Evolutionary conservation across 2,329 filamentous ascomycete genomes (phyloP).

Genomic region (Fusarium foetens): DNA sequence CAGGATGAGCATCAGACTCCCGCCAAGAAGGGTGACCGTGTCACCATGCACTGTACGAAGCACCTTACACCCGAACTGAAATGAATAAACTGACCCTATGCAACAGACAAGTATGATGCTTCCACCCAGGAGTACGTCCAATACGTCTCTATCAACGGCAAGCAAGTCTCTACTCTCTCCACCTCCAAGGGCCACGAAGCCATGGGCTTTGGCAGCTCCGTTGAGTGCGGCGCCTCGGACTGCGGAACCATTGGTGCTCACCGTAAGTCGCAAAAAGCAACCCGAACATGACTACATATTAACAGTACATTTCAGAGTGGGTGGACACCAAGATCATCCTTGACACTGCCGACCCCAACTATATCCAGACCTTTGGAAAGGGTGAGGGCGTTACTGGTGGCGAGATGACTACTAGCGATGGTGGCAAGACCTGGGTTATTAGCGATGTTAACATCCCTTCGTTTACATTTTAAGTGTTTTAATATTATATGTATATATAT

Average conservation of each 20-base stretch:
- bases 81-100: neutral
- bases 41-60: slow-evolving; percentile 38
- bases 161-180: slow-evolving; percentile 54
- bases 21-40: slow-evolving; percentile 21
- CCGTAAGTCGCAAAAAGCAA: neutral
- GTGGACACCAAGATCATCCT: slow-evolving; percentile 34
- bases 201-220: slow-evolving; percentile 55
- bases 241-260: slow-evolving; percentile 64
- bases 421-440: slow-evolving; percentile 22
- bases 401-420: slow-evolving; percentile 12
- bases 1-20: slow-evolving; percentile 26
- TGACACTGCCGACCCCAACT: slow-evolving; percentile 26
- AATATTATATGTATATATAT: neutral
- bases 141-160: slow-evolving; percentile 35
- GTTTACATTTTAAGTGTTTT: neutral
- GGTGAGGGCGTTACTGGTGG: slow-evolving; percentile 20
- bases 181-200: slow-evolving; percentile 54
- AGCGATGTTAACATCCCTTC: slow-evolving; percentile 12
- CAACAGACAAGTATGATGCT: slow-evolving; percentile 31
- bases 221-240: slow-evolving; percentile 77
- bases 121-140: slow-evolving; percentile 29
- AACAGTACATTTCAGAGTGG: slow-evolving; percentile 15
- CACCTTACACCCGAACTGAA: rapidly evolving
- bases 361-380: slow-evolving; percentile 34
- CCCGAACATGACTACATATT: rapidly evolving